phyloP scores from a whole-genome alignment of 2,329 filamentous ascomycete species.

The Stenocarpella maydis region DNA sequence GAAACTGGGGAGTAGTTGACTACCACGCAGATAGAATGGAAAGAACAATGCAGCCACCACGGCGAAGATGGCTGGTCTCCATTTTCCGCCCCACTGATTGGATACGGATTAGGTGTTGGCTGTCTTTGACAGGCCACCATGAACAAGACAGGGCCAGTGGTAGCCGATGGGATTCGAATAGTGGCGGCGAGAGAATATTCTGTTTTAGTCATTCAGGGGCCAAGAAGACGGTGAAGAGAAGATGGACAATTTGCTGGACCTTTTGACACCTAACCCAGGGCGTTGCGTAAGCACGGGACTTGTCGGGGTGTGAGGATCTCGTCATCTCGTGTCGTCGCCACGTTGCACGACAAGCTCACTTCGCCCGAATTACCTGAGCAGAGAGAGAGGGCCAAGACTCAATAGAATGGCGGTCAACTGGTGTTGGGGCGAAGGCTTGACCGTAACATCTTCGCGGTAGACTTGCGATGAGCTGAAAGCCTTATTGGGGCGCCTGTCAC shows the following conservation, averaged over 20 bases:
- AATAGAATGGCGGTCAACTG: conserved; percentile 31
- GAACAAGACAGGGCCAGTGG: background rate
- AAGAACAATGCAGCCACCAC: background rate
- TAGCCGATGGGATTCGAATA: background rate
- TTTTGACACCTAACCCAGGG: conserved; percentile 30
- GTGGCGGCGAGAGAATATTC: background rate
- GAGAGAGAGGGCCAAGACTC: background rate
- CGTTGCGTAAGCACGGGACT: conserved; percentile 14
- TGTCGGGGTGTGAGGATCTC: conserved; percentile 26
- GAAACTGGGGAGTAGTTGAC: background rate
- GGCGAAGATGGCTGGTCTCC: background rate
- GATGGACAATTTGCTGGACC: background rate
- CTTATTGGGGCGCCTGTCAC: background rate
- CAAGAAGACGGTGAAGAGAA: conserved; percentile 26
- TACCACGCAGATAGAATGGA: background rate
- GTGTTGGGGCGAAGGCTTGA: conserved; percentile 17
- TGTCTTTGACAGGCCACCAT: background rate
- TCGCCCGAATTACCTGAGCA: conserved; percentile 8
- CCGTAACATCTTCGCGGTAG: background rate
- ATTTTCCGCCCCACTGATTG: too few species aligned
- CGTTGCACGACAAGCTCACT: conserved; percentile 32
- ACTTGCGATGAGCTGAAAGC: conserved; percentile 14
- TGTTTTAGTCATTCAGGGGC: background rate
- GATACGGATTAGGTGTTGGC: background rate
- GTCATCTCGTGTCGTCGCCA: conserved; percentile 27